Evolutionary conservation across 2,329 filamentous ascomycete genomes (phyloP).

Genomic region (Diplocarpon mali): DNA sequence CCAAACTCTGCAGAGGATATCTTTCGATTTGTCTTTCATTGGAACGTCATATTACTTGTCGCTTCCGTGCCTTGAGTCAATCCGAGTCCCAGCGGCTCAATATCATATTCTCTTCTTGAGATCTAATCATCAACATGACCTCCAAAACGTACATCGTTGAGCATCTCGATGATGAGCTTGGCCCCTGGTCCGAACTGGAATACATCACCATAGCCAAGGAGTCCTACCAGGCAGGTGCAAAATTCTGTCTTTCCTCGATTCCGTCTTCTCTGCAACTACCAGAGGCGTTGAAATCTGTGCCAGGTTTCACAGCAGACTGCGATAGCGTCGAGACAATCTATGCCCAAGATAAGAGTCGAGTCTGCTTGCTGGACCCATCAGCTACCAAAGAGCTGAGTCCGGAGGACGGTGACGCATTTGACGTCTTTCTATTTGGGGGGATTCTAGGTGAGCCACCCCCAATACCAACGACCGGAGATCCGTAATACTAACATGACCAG

Average conservation of each 20-base stretch:
- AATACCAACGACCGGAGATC: background rate
- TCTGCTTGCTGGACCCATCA: slow-evolving; percentile 83
- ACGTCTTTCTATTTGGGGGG: slow-evolving; percentile 89
- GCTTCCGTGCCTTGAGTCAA: background rate
- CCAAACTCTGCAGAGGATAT: background rate
- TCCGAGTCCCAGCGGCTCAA: background rate
- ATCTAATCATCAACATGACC: slow-evolving; percentile 28
- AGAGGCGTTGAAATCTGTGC: slow-evolving; percentile 39
- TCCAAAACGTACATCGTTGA: slow-evolving; percentile 83
- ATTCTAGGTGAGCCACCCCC: slow-evolving; percentile 62
- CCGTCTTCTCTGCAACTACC: slow-evolving; percentile 58
- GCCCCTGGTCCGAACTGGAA: slow-evolving; percentile 87
- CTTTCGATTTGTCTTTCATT: slow-evolving; percentile 17
- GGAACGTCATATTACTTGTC: background rate
- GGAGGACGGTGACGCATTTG: slow-evolving; percentile 71
- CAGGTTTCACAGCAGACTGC: slow-evolving; percentile 60
- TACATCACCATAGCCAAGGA: slow-evolving; percentile 82
- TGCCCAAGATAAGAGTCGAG: slow-evolving; percentile 54
- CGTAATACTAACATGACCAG: slow-evolving; percentile 34
- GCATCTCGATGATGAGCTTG: slow-evolving; percentile 90
- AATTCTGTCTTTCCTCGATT: slow-evolving; percentile 75
- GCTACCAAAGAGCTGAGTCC: slow-evolving; percentile 73
- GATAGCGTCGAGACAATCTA: slow-evolving; percentile 78
- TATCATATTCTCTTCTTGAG: background rate
- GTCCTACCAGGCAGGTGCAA: slow-evolving; percentile 52